These are phyloP conservation scores for Ceratobasidium sp. DNA, from an alignment of 1,284 basidiomycete species.

Conservation along the genomic window DNA sequence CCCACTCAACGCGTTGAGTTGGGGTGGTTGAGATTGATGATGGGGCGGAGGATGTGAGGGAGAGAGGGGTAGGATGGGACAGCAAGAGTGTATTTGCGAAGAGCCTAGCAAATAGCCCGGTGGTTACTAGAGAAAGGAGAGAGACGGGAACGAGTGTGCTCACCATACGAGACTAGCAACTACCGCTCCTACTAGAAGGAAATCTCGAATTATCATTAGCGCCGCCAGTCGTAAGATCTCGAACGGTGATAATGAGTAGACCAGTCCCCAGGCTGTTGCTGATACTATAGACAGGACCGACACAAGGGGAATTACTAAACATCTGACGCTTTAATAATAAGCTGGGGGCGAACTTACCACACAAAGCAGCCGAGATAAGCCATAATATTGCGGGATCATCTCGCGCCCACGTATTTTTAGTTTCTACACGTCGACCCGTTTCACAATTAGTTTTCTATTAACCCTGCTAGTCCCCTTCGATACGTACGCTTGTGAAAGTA, in stretches of 20 bases:
- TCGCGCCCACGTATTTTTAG: slow-evolving; percentile 97
- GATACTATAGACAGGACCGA: slow-evolving; percentile 64
- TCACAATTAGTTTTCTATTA: not conserved
- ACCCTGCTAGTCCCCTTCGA: not conserved
- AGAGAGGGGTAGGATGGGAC: slow-evolving; percentile 72
- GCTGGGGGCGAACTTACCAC: slow-evolving; percentile 64
- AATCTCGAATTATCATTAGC: slow-evolving; percentile 90
- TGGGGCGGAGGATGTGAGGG: slow-evolving; percentile 61
- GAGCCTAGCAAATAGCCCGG: slow-evolving; percentile 63
- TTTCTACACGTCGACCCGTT: slow-evolving; percentile 69
- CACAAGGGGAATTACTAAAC: not conserved
- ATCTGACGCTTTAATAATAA: not conserved
- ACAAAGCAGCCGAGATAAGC: slow-evolving; percentile 81
- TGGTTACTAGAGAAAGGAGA: not conserved
- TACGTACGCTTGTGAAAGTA: slow-evolving; percentile 89
- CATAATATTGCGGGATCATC: slow-evolving; percentile 95
- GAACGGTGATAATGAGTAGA: slow-evolving; percentile 75
- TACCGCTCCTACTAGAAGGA: slow-evolving; percentile 80
- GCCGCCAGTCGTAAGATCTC: slow-evolving; percentile 75
- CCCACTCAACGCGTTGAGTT: slow-evolving; percentile 86
- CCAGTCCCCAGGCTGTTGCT: slow-evolving; percentile 86
- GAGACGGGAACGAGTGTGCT: slow-evolving; percentile 44
- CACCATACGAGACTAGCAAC: slow-evolving; percentile 84
- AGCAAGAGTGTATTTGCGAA: slow-evolving; percentile 79
- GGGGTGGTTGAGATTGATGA: slow-evolving; percentile 65